Evolutionary conservation across 2,329 filamentous ascomycete genomes (phyloP).

Genomic region (Paramyrothecium roridum): DNA sequence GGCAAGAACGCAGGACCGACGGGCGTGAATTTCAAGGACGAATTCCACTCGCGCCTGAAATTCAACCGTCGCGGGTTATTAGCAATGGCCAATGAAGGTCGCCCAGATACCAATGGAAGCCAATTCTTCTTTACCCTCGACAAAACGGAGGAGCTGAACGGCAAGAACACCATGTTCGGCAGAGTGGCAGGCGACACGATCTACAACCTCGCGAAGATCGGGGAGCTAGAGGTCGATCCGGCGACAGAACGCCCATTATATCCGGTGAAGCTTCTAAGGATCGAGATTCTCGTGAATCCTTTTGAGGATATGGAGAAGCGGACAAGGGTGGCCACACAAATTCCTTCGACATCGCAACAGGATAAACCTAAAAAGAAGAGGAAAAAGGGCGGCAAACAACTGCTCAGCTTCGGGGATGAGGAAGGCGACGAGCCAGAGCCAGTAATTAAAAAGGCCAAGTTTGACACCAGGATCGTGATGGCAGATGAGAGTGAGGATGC

Average conservation of each 20-base stretch:
- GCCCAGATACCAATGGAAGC: conserved; percentile 78
- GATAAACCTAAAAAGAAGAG: conserved; percentile 63
- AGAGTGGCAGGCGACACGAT: conserved; percentile 90
- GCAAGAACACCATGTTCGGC: conserved; percentile 91
- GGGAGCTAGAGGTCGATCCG: conserved; percentile 77
- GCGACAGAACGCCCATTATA: conserved; percentile 82
- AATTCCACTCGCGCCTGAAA: conserved; percentile 87
- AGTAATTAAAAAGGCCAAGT: conserved; percentile 72
- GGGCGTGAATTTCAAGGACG: conserved; percentile 69
- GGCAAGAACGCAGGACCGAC: conserved; percentile 57
- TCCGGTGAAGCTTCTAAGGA: conserved; percentile 70
- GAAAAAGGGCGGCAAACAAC: conserved; percentile 70
- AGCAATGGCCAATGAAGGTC: conserved; percentile 92
- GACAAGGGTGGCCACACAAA: conserved; percentile 51
- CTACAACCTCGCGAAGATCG: conserved; percentile 93
- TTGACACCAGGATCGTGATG: conserved; percentile 71
- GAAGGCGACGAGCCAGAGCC: conserved; percentile 55
- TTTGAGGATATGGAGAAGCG: conserved; percentile 79
- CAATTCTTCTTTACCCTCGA: conserved; percentile 96
- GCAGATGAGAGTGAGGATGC: conserved; percentile 36
- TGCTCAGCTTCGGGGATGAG: conserved; percentile 75
- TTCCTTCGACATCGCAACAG: conserved; percentile 29
- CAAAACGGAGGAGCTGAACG: conserved; percentile 79
- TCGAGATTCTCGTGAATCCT: conserved; percentile 77
- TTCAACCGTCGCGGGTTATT: conserved; percentile 88